These are phyloP conservation scores for Glycine tomentella DNA, from an alignment of 306 rosid species.

Conservation along the genomic window DNA sequence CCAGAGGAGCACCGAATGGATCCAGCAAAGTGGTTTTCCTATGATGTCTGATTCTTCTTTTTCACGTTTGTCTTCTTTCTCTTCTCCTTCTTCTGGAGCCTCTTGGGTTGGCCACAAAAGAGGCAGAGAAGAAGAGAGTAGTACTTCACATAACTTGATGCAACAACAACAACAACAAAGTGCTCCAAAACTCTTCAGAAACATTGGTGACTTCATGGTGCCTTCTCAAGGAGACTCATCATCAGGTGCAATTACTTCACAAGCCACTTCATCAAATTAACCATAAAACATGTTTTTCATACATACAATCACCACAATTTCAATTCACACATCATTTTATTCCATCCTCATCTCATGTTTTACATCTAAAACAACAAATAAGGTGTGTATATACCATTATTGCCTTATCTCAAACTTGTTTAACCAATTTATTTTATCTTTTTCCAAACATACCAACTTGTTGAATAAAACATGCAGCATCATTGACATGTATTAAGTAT, in stretches of 20 bases:
- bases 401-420: neutral
- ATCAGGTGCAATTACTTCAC: constrained; percentile 53
- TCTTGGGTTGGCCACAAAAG: constrained; percentile 70
- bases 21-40: constrained; percentile 43
- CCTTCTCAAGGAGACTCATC: constrained; percentile 53
- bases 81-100: constrained; percentile 3
- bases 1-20: constrained; percentile 44
- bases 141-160: constrained; percentile 35
- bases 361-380: neutral
- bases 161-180: constrained; percentile 24
- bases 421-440: neutral
- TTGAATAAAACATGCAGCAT: constrained; percentile 27
- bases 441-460: constrained; percentile 4
- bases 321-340: neutral
- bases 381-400: neutral
- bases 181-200: constrained; percentile 45
- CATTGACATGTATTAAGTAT: neutral
- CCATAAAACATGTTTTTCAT: neutral
- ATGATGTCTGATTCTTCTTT: constrained; percentile 42
- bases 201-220: constrained; percentile 43
- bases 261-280: neutral
- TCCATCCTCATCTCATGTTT: neutral
- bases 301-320: constrained; percentile 13
- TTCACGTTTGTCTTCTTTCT: constrained; percentile 47
- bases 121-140: constrained; percentile 66